A percentile compares a stretch with the other conserved stretches of the same genome.
Evolutionary conservation across 306 rosid genomes (phyloP).

Genomic region (Quercus glauca): DNA sequence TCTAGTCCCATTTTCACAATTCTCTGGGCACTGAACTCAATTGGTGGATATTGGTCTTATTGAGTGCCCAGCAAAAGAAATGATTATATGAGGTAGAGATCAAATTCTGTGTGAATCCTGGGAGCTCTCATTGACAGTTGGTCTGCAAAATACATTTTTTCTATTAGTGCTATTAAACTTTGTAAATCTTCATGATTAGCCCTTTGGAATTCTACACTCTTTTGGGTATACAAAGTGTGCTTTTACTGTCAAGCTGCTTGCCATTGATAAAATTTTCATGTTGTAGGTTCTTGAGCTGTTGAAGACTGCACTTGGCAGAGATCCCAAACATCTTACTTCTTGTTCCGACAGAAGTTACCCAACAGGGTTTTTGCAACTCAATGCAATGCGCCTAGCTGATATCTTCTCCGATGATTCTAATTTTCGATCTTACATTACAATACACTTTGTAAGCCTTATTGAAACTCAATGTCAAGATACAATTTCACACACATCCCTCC

Average conservation of each 20-base stretch:
- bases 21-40: not conserved
- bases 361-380: constrained; percentile 86
- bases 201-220: not conserved
- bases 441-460: constrained; percentile 57
- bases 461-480: not conserved
- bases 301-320: constrained; percentile 67
- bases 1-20: not conserved
- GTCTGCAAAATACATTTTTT: constrained; percentile 19
- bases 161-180: not conserved
- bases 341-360: constrained; percentile 53
- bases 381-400: constrained; percentile 96
- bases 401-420: constrained; percentile 94
- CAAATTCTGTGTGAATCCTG: not conserved
- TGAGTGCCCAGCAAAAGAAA: constrained; percentile 4
- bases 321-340: constrained; percentile 36
- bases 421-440: constrained; percentile 76
- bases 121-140: constrained; percentile 16
- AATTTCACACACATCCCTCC: too few relatives aligned
- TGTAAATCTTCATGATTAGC: not conserved
- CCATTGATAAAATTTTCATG: constrained; percentile 22
- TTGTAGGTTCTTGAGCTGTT: constrained; percentile 72
- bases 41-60: not conserved
- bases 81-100: constrained; percentile 15
- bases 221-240: not conserved
- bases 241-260: constrained; percentile 11